These are phyloP conservation scores for Leccinum boreale DNA, from an alignment of 768 basidiomycete genomes.

Conservation along the genomic window DNA sequence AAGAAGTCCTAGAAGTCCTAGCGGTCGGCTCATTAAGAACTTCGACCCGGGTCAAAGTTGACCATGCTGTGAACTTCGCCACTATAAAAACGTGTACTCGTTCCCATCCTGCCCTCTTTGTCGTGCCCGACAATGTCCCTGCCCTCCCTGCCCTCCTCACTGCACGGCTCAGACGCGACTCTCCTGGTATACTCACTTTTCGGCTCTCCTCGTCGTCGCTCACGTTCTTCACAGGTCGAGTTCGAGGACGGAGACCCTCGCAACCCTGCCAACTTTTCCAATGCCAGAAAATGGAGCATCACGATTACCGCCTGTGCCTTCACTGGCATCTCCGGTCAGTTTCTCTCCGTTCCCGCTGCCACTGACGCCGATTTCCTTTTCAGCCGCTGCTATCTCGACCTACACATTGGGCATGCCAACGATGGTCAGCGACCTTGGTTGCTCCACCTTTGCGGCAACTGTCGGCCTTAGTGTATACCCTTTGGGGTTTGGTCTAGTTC, in stretches of 20 bases:
- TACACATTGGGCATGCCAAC: conserved; percentile 55
- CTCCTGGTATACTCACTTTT: conserved; percentile 10
- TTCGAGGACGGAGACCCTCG: conserved; percentile 37
- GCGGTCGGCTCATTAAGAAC: background rate
- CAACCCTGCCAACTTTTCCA: conserved; percentile 40
- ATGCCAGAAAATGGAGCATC: conserved; percentile 41
- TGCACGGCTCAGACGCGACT: conserved; percentile 10
- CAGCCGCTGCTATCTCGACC: conserved; percentile 49
- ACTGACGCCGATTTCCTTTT: background rate
- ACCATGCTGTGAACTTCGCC: conserved; percentile 4
- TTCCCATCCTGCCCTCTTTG: background rate
- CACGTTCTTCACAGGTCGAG: conserved; percentile 33
- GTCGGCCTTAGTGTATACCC: conserved; percentile 52
- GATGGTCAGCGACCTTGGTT: conserved; percentile 49
- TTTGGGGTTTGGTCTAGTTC: conserved; percentile 59
- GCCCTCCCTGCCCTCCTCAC: conserved; percentile 14
- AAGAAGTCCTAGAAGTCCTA: background rate
- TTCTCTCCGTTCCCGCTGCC: background rate
- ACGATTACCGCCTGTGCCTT: conserved; percentile 34
- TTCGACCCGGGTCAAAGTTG: conserved; percentile 8
- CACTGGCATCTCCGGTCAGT: conserved; percentile 31
- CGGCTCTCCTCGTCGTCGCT: background rate
- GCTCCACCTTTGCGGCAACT: conserved; percentile 43
- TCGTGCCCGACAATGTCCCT: conserved; percentile 9
- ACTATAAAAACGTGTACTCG: conserved; percentile 9